Conservation (phyloP, 1,284 basidiomycete species). For the Phlebopus sp. region DNA sequence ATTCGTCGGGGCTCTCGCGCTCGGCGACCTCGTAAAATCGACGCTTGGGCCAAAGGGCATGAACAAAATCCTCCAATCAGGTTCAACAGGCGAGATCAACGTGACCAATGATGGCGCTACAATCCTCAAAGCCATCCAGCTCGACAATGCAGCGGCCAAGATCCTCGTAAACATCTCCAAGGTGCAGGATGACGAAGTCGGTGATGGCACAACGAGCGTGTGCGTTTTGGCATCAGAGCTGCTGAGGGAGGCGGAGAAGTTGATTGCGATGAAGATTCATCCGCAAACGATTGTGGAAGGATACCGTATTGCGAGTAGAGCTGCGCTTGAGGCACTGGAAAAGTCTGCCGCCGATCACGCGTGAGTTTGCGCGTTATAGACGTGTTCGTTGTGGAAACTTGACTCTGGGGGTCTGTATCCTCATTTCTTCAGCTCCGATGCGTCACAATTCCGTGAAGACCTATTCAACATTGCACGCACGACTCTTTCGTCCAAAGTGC, state of each 20-base stretch:
- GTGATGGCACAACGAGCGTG: constrained; percentile 95
- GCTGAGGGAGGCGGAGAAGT: constrained; percentile 92
- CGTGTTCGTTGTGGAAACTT: constrained; percentile 1
- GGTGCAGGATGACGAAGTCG: constrained; percentile 99
- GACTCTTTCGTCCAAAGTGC: constrained; percentile 94
- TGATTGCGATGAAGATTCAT: constrained; percentile 92
- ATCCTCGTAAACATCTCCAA: constrained; percentile 99
- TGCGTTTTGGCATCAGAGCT: constrained; percentile 93
- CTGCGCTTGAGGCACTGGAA: constrained; percentile 85
- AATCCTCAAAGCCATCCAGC: constrained; percentile 94
- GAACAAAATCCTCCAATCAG: constrained; percentile 95
- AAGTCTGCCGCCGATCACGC: constrained; percentile 80
- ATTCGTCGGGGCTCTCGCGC: constrained; percentile 94
- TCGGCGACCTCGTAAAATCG: constrained; percentile 97
- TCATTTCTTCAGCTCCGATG: constrained; percentile 54
- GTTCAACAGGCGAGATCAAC: constrained; percentile 87
- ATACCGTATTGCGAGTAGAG: constrained; percentile 87
- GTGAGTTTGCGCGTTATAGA: constrained; percentile 44
- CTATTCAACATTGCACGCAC: constrained; percentile 96
- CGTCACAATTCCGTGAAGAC: constrained; percentile 79
- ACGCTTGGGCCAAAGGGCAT: constrained; percentile 97
- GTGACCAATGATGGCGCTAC: constrained; percentile 99
- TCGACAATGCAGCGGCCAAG: constrained; percentile 99
- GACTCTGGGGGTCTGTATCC: constrained; percentile 2
- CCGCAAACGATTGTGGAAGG: constrained; percentile 99